Percentiles rank a stretch among this genome's conserved stretches.
Evolutionary conservation across 2,329 filamentous ascomycete species (phyloP).

Genomic region (Myriosclerotinia duriaeana): DNA sequence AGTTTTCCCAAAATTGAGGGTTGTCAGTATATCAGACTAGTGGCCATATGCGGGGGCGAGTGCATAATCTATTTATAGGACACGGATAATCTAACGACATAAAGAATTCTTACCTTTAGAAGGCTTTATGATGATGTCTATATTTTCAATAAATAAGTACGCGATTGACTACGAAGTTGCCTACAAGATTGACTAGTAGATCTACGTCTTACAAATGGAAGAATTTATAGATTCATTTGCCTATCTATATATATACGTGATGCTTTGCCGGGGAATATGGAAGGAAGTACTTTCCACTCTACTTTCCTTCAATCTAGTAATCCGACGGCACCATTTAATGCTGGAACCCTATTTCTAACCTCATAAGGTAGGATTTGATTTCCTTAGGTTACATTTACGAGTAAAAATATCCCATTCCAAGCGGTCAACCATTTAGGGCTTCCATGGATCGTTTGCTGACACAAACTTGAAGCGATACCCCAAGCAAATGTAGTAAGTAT

Average conservation of each 20-base stretch:
- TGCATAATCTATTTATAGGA: background rate
- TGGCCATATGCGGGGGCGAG: background rate
- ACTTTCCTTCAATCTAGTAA: background rate
- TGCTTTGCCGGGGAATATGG: background rate
- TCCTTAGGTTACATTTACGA: background rate
- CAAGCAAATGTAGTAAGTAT: background rate
- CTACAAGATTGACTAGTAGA: background rate
- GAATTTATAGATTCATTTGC: background rate
- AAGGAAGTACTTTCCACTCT: background rate
- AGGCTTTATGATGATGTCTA: too few species aligned
- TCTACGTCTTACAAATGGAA: background rate
- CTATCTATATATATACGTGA: background rate
- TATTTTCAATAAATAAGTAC: too few species aligned
- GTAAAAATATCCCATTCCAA: background rate
- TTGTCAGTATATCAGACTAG: background rate
- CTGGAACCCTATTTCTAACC: background rate
- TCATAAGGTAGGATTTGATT: background rate
- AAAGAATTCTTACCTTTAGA: too few species aligned
- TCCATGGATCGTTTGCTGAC: conserved; percentile 8
- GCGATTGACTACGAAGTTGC: too few species aligned
- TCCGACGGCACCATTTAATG: background rate
- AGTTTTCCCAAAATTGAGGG: background rate
- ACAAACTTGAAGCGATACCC: background rate
- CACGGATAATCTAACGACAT: background rate
- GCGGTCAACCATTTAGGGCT: background rate